Evolutionary conservation across 2,329 filamentous ascomycete genomes (phyloP).

Genomic region (Berkeleyomyces rouxiae): DNA sequence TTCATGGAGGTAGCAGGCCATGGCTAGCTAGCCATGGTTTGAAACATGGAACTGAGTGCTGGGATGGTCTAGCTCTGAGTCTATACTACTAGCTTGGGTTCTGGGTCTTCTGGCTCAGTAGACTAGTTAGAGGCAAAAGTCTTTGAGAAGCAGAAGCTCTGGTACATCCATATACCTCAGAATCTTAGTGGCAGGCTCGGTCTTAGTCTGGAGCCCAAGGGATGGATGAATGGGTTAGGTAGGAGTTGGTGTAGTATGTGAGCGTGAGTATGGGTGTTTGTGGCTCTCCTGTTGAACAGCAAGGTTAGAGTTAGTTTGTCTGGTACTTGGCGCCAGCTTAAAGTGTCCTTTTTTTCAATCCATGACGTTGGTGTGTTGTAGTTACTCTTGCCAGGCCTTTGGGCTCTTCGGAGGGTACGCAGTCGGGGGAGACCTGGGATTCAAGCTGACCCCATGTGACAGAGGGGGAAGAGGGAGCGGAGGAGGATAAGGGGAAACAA

Average conservation of each 20-base stretch:
- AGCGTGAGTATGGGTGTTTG: too few relatives aligned
- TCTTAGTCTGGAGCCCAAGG: not conserved
- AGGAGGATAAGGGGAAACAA: not conserved
- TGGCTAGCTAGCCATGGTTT: too few relatives aligned
- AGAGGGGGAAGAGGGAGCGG: not conserved
- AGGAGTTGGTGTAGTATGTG: not conserved
- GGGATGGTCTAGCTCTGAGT: not conserved
- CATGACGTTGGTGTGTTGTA: not conserved
- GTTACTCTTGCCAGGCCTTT: not conserved
- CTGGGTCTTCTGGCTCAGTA: not conserved
- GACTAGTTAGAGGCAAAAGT: not conserved
- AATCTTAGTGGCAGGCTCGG: not conserved
- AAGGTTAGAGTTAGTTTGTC: not conserved
- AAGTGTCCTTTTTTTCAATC: not conserved
- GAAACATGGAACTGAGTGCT: too few relatives aligned
- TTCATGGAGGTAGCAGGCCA: too few relatives aligned
- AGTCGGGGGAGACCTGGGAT: not conserved
- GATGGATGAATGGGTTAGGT: not conserved
- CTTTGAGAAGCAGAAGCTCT: not conserved
- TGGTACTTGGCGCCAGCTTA: not conserved
- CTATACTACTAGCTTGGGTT: not conserved
- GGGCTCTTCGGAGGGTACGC: not conserved
- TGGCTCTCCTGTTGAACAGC: too few relatives aligned
- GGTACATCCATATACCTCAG: too few relatives aligned
- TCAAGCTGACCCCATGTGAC: not conserved